Evolutionary conservation across 2,329 filamentous ascomycete genomes (phyloP).

Genomic region (Exserohilum turcica): DNA sequence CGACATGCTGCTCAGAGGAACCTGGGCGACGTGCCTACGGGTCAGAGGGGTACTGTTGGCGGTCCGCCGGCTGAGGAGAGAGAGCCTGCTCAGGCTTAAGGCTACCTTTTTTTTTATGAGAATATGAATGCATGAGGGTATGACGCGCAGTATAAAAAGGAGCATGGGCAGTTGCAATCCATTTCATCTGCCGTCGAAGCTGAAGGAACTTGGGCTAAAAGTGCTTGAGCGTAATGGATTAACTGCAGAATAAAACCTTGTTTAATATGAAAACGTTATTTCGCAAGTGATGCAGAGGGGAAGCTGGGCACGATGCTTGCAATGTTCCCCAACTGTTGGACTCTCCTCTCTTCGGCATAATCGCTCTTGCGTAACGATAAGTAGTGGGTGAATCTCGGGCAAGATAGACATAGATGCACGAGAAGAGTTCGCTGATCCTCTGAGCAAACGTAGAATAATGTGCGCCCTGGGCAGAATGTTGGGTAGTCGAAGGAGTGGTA

Average conservation of each 20-base stretch:
- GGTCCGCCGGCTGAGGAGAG: constrained; percentile 43
- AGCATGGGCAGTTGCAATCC: not conserved
- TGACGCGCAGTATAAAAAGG: not conserved
- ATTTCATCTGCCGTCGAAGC: not conserved
- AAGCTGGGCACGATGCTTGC: too few relatives aligned
- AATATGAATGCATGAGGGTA: not conserved
- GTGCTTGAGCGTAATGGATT: not conserved
- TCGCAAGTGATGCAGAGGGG: too few relatives aligned
- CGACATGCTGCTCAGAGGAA: constrained; percentile 47
- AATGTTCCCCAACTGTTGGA: too few relatives aligned
- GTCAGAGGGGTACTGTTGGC: constrained; percentile 40
- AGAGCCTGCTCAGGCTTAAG: constrained; percentile 34
- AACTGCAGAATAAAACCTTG: not conserved
- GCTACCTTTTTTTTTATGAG: not conserved
- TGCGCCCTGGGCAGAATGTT: too few relatives aligned
- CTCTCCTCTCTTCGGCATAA: too few relatives aligned
- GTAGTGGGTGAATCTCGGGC: too few relatives aligned
- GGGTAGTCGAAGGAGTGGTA: not conserved
- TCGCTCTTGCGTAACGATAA: too few relatives aligned
- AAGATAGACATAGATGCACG: too few relatives aligned
- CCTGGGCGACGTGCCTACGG: constrained; percentile 44
- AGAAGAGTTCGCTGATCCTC: not conserved
- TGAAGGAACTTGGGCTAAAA: not conserved
- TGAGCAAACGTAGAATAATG: not conserved
- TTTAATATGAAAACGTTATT: not conserved